Evolutionary conservation across 2,329 filamentous ascomycete genomes (phyloP).

Genomic region (Geosmithia putterillii): DNA sequence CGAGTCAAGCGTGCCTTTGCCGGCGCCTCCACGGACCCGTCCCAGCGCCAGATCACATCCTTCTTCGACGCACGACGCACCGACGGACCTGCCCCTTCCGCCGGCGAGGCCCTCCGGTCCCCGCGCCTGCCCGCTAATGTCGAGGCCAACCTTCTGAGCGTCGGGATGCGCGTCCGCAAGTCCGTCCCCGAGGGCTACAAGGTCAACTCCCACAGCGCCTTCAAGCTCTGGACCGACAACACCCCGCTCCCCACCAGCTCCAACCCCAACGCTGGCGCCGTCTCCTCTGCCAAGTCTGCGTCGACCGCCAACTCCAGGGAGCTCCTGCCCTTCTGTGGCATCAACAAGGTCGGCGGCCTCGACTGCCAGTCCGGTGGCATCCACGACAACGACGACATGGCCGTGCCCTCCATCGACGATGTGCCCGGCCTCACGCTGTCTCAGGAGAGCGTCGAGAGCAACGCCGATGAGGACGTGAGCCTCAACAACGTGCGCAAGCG

Average conservation of each 20-base stretch:
- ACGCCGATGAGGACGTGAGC: slow-evolving; percentile 6
- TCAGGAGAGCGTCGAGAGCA: slow-evolving; percentile 37
- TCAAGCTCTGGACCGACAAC: slow-evolving; percentile 36
- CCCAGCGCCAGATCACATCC: slow-evolving; percentile 51
- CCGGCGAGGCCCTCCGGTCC: slow-evolving; percentile 17
- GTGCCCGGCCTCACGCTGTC: slow-evolving; percentile 40
- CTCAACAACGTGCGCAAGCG: slow-evolving; percentile 30
- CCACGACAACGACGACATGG: slow-evolving; percentile 2
- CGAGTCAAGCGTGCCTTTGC: slow-evolving; percentile 50
- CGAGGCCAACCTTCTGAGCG: slow-evolving; percentile 74
- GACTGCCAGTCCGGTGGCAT: slow-evolving; percentile 38
- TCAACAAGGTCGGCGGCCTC: slow-evolving; percentile 62
- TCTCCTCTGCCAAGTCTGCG: neutral
- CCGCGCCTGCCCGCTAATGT: slow-evolving; percentile 50
- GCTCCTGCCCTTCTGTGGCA: slow-evolving; percentile 68
- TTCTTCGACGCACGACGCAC: slow-evolving; percentile 37
- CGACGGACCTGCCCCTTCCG: slow-evolving; percentile 16
- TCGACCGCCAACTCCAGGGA: slow-evolving; percentile 32
- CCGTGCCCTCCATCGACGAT: slow-evolving; percentile 20
- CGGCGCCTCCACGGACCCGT: slow-evolving; percentile 42
- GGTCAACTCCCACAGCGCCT: slow-evolving; percentile 41
- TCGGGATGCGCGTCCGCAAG: slow-evolving; percentile 92
- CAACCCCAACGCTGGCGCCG: neutral
- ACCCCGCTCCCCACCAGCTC: slow-evolving; percentile 7
- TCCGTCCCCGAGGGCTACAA: slow-evolving; percentile 91